phyloP scores from a whole-genome alignment of 306 rosid species.

The Castanea mollissima region DNA sequence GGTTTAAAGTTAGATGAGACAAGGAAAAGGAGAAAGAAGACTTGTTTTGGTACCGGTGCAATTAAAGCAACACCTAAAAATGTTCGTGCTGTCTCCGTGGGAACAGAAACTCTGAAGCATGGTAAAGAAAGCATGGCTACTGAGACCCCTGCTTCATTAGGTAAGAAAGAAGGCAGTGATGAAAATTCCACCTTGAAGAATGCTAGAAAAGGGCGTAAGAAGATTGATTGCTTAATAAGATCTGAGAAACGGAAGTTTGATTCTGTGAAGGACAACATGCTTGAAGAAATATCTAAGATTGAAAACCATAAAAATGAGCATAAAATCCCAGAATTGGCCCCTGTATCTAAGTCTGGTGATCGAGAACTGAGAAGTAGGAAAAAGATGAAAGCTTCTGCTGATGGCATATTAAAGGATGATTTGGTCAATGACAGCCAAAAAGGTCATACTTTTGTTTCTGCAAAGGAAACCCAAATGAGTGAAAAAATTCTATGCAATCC shows the following conservation, averaged over 20 bases:
- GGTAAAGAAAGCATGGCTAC: slow-evolving; percentile 14
- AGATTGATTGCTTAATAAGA: slow-evolving; percentile 10
- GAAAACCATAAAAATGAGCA: slow-evolving; percentile 30
- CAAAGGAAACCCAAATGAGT: slow-evolving; percentile 22
- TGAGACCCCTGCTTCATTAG: slow-evolving; percentile 16
- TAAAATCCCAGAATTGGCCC: slow-evolving; percentile 23
- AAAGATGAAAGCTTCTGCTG: slow-evolving; percentile 35
- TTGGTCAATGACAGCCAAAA: slow-evolving; percentile 4
- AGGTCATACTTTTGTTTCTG: neutral
- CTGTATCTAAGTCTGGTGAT: slow-evolving; percentile 24
- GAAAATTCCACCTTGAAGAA: slow-evolving; percentile 22
- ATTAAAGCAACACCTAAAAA: slow-evolving; percentile 28
- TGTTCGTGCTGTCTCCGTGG: slow-evolving; percentile 26
- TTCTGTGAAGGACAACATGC: slow-evolving; percentile 21
- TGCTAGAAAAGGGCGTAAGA: slow-evolving; percentile 26
- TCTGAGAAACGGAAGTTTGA: slow-evolving; percentile 34
- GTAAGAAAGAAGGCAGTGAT: slow-evolving; percentile 32
- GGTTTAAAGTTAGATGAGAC: slow-evolving; percentile 22
- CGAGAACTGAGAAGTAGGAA: slow-evolving; percentile 27
- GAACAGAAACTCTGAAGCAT: slow-evolving; percentile 25
- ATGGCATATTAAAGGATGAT: slow-evolving; percentile 16
- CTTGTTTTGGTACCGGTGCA: slow-evolving; percentile 9
- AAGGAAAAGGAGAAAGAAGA: slow-evolving; percentile 42
- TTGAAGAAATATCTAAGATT: slow-evolving; percentile 26
- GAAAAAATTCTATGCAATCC: slow-evolving; percentile 19